phyloP scores from a whole-genome alignment of 2,329 filamentous ascomycete genomes.

The Paecilomyces fulvus region DNA sequence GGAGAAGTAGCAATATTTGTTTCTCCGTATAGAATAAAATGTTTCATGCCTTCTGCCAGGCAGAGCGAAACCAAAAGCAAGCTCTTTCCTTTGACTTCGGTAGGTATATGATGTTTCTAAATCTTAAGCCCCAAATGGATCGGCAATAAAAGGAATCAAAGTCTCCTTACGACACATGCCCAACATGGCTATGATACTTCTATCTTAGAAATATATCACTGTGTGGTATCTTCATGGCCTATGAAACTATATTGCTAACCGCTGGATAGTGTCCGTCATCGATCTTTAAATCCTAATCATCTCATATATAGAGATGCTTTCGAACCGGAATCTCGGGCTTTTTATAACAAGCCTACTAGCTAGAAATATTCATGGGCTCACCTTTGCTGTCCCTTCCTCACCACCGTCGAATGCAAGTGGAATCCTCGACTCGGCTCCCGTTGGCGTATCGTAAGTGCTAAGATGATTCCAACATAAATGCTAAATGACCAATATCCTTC shows the following conservation, averaged over 20 bases:
- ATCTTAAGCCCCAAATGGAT: too few species aligned
- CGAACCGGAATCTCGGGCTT: neutral
- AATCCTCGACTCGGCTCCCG: slow-evolving; percentile 32
- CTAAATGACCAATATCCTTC: neutral
- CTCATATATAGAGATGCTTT: neutral
- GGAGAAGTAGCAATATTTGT: neutral
- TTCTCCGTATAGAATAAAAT: neutral
- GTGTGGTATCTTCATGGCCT: too few species aligned
- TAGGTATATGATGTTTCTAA: too few species aligned
- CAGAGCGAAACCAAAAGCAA: neutral
- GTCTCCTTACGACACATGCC: too few species aligned
- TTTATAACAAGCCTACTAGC: neutral
- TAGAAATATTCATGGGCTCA: neutral
- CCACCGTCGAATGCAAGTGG: slow-evolving; percentile 22
- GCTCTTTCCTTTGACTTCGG: neutral
- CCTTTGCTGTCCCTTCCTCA: slow-evolving; percentile 27
- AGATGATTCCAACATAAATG: too few species aligned
- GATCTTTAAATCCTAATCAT: too few species aligned
- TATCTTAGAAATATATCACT: too few species aligned
- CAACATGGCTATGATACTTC: too few species aligned
- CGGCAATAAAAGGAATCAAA: too few species aligned
- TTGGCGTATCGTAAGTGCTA: slow-evolving; percentile 38
- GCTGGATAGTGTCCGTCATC: too few species aligned
- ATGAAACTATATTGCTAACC: neutral
- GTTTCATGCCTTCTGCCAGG: neutral